Evolutionary conservation across 2,329 filamentous ascomycete genomes (phyloP).

Genomic region (Coniella vitis): DNA sequence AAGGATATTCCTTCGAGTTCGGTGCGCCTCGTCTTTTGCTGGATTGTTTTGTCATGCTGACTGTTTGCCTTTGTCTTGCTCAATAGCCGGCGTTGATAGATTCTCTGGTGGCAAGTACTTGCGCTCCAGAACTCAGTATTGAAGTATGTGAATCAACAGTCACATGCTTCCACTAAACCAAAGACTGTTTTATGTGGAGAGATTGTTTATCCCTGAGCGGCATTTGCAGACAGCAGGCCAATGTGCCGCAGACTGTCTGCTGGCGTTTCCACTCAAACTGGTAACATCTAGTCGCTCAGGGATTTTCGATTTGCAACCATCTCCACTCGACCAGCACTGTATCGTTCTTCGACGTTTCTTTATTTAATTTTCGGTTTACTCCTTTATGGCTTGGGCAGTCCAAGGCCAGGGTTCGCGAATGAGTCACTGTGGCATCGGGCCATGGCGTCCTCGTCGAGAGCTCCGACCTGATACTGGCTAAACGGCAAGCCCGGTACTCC

Average conservation of each 20-base stretch:
- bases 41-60: constrained; percentile 68
- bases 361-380: constrained; percentile 11
- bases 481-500: constrained; percentile 35
- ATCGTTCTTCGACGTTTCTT: constrained; percentile 15
- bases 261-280: constrained; percentile 12
- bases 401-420: constrained; percentile 3
- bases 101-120: constrained; percentile 35
- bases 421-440: constrained; percentile 13
- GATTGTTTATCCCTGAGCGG: constrained; percentile 18
- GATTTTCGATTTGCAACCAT: constrained; percentile 12
- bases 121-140: constrained; percentile 67
- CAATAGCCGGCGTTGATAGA: constrained; percentile 71
- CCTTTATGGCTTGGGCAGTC: constrained; percentile 28
- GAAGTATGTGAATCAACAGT: constrained; percentile 34
- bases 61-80: constrained; percentile 33
- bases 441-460: constrained; percentile 3
- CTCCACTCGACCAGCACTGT: constrained; percentile 17
- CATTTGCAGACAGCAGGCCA: constrained; percentile 26
- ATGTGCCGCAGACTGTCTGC: constrained; percentile 26
- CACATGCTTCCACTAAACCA: constrained; percentile 16
- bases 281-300: constrained; percentile 17
- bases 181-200: constrained; percentile 19
- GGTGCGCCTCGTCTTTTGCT: constrained; percentile 67
- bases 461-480: constrained; percentile 22
- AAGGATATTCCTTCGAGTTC: constrained; percentile 87